Evolutionary conservation across 352 stramenopile species (phyloP).

Genomic region (Phytophthora litchii): DNA sequence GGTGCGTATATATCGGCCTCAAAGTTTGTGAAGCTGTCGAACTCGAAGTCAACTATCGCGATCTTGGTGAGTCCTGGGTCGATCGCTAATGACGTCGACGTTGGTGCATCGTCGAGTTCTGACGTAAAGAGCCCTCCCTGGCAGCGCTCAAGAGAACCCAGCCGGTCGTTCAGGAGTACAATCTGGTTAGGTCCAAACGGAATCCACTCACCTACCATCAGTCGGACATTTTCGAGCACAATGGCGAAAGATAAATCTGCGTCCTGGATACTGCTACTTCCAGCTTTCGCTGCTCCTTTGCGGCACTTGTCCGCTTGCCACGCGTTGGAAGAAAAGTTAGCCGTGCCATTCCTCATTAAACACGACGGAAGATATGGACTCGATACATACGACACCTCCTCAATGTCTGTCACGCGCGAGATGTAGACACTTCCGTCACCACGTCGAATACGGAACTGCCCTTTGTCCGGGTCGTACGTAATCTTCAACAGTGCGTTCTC

Average conservation of each 20-base stretch:
- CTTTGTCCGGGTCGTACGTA: slow-evolving; percentile 89
- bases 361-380: slow-evolving; percentile 96
- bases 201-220: slow-evolving; percentile 98
- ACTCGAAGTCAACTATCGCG: slow-evolving; percentile 97
- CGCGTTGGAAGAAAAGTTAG: slow-evolving; percentile 95
- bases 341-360: slow-evolving; percentile 90
- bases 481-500: slow-evolving; percentile 93
- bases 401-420: slow-evolving; percentile 95
- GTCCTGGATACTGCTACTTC: slow-evolving; percentile 82
- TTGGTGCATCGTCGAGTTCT: slow-evolving; percentile 88
- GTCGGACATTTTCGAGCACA: slow-evolving; percentile 95
- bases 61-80: slow-evolving; percentile 94
- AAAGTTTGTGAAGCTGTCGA: slow-evolving; percentile 98
- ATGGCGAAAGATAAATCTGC: slow-evolving; percentile 95
- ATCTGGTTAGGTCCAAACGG: slow-evolving; percentile 98
- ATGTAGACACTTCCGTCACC: slow-evolving; percentile 88
- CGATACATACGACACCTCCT: slow-evolving; percentile 98
- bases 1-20: slow-evolving; percentile 97
- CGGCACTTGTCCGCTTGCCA: slow-evolving; percentile 89
- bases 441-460: slow-evolving; percentile 88
- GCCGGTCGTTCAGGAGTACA: slow-evolving; percentile 96
- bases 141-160: slow-evolving; percentile 95
- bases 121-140: slow-evolving; percentile 97
- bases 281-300: slow-evolving; percentile 66
- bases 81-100: slow-evolving; percentile 80